These are phyloP conservation scores for Heliophila coronopifolia DNA, from an alignment of 441 rosid genomes.

Conservation along the genomic window DNA sequence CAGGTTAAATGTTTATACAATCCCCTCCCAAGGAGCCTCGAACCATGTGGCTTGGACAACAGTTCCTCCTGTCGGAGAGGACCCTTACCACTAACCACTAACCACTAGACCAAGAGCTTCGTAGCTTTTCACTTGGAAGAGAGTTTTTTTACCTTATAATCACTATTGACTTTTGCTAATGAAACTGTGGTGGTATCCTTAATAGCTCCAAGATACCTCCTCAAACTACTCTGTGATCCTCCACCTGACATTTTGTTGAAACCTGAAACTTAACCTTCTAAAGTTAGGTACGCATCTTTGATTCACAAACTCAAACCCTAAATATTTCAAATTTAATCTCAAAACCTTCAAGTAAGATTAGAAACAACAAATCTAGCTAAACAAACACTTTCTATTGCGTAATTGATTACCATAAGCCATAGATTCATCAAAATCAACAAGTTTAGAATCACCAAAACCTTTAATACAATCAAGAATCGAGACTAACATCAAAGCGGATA, in stretches of 20 bases:
- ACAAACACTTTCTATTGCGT: background rate
- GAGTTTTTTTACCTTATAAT: slow-evolving; percentile 57
- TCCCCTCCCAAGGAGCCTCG: too few relatives aligned
- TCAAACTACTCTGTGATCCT: slow-evolving; percentile 77
- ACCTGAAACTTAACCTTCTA: slow-evolving; percentile 31
- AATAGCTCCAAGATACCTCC: slow-evolving; percentile 94
- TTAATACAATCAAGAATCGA: too few relatives aligned
- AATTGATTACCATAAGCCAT: background rate
- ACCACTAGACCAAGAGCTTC: too few relatives aligned
- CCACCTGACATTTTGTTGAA: slow-evolving; percentile 72
- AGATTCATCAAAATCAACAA: slow-evolving; percentile 1
- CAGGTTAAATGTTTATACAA: too few relatives aligned
- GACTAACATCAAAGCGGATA: background rate
- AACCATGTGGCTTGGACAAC: too few relatives aligned
- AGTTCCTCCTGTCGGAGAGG: too few relatives aligned
- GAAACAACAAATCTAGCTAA: background rate
- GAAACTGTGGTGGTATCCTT: slow-evolving; percentile 95
- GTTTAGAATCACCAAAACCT: background rate
- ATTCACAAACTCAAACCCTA: background rate
- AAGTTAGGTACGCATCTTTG: background rate
- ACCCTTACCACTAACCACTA: too few relatives aligned
- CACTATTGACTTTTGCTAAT: slow-evolving; percentile 94
- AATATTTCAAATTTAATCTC: slow-evolving; percentile 20
- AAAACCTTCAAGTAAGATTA: slow-evolving; percentile 16
- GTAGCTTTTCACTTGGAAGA: background rate